Evolutionary conservation across 495 filamentous ascomycete genomes (phyloP).

Genomic region (Zalerion maritima): DNA sequence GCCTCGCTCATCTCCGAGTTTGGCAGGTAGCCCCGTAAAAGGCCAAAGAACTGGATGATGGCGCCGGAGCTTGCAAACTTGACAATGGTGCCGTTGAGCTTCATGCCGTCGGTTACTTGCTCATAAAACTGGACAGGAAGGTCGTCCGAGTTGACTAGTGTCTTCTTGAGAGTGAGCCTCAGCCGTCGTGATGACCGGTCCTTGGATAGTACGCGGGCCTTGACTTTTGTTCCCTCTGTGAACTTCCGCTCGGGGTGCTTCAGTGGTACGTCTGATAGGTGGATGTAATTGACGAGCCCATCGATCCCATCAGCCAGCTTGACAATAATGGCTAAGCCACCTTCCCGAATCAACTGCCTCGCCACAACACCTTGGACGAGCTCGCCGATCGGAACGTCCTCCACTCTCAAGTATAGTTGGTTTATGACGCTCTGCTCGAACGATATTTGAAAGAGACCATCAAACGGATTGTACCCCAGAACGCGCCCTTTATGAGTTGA

Average conservation of each 20-base stretch:
- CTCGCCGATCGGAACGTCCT: slow-evolving; percentile 73
- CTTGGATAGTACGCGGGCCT: slow-evolving; percentile 67
- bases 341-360: slow-evolving; percentile 59
- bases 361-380: slow-evolving; percentile 74
- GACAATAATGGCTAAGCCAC: slow-evolving; percentile 66
- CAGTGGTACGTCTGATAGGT: slow-evolving; percentile 73
- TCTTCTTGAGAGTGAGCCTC: slow-evolving; percentile 87
- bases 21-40: slow-evolving; percentile 70
- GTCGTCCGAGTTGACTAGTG: slow-evolving; percentile 73
- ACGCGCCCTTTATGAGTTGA: slow-evolving; percentile 67
- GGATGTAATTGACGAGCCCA: slow-evolving; percentile 73
- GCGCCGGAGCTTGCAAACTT: slow-evolving; percentile 65
- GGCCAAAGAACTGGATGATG: slow-evolving; percentile 83
- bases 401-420: slow-evolving; percentile 74
- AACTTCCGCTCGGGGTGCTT: slow-evolving; percentile 95
- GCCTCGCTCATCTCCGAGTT: slow-evolving; percentile 96
- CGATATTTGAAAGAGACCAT: slow-evolving; percentile 75
- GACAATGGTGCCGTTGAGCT: slow-evolving; percentile 72
- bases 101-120: slow-evolving; percentile 49
- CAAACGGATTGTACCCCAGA: slow-evolving; percentile 71
- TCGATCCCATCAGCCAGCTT: slow-evolving; percentile 73
- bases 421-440: slow-evolving; percentile 68
- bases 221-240: slow-evolving; percentile 70
- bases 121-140: slow-evolving; percentile 62
- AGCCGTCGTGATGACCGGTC: slow-evolving; percentile 63